A percentile compares a stretch with the other conserved stretches of the same genome.
phyloP scores from a whole-genome alignment of 345 rosid genomes.

The Salix caprea region DNA sequence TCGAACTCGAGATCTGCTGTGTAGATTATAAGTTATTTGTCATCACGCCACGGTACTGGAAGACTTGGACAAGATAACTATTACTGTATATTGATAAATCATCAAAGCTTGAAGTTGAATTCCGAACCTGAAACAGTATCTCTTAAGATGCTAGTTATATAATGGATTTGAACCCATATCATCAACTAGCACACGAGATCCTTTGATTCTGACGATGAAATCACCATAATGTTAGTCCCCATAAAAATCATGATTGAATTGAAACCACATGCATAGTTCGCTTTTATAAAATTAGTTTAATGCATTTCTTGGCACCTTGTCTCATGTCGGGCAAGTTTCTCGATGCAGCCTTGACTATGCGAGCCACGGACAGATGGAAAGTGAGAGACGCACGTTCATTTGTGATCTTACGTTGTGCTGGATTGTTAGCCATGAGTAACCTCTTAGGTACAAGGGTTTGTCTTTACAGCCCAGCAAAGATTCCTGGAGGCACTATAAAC shows the following conservation, averaged over 20 bases:
- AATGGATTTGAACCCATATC: too few species aligned
- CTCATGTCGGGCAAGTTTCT: neutral
- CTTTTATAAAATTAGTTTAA: neutral
- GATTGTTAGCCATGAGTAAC: neutral
- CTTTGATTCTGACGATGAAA: too few species aligned
- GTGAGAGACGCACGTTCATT: conserved; percentile 11
- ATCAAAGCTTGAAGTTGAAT: too few species aligned
- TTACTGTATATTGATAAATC: too few species aligned
- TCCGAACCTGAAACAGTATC: too few species aligned
- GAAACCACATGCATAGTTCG: conserved; percentile 9
- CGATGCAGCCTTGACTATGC: neutral
- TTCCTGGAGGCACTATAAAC: neutral
- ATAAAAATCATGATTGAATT: neutral
- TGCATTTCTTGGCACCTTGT: conserved; percentile 3
- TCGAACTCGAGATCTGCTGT: too few species aligned
- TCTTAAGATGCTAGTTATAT: too few species aligned
- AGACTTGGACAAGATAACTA: too few species aligned
- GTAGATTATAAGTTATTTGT: fast-evolving
- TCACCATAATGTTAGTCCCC: too few species aligned
- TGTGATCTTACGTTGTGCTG: neutral
- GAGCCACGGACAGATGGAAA: conserved; percentile 12
- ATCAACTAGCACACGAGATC: too few species aligned
- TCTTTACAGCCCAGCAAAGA: neutral
- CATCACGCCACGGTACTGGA: too few species aligned
- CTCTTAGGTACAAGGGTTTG: neutral